Conservation (phyloP, 192 early-diverging fungal genomes). For the Piromyces finnis region DNA sequence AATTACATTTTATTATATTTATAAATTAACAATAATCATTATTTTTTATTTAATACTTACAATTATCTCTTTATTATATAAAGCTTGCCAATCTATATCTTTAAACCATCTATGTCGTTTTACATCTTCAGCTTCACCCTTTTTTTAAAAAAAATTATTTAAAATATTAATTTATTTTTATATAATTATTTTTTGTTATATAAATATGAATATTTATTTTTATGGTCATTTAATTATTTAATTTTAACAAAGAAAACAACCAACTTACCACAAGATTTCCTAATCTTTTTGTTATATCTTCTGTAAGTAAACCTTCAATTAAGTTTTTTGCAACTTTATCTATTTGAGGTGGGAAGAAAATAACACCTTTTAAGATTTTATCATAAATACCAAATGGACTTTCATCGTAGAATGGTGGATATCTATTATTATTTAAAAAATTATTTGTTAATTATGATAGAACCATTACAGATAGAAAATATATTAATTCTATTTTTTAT, state of each 20-base stretch:
- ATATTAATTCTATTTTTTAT: too few relatives aligned
- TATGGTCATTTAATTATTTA: too few relatives aligned
- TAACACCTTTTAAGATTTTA: constrained; percentile 83
- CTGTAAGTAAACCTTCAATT: constrained; percentile 73
- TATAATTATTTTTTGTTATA: too few relatives aligned
- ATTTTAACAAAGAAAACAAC: too few relatives aligned
- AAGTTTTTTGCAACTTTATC: constrained; percentile 70
- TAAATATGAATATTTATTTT: too few relatives aligned
- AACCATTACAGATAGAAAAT: too few relatives aligned
- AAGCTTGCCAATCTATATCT: constrained; percentile 78
- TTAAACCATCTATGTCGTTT: constrained; percentile 89
- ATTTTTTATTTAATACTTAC: not conserved
- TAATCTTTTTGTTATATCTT: constrained; percentile 79
- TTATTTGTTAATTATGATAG: too few relatives aligned
- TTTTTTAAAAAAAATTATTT: constrained; percentile 1
- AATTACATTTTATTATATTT: too few relatives aligned
- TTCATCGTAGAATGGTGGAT: constrained; percentile 96
- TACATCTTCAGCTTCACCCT: constrained; percentile 78
- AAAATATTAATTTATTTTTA: too few relatives aligned
- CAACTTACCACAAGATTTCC: constrained; percentile 51
- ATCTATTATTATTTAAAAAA: constrained; percentile 10
- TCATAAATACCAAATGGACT: constrained; percentile 97
- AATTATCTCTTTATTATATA: constrained; percentile 46
- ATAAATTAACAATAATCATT: too few relatives aligned
- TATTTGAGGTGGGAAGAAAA: constrained; percentile 79